These are phyloP conservation scores for Lasiodiplodia citricola DNA, from an alignment of 2,329 filamentous ascomycete genomes.

Conservation along the genomic window DNA sequence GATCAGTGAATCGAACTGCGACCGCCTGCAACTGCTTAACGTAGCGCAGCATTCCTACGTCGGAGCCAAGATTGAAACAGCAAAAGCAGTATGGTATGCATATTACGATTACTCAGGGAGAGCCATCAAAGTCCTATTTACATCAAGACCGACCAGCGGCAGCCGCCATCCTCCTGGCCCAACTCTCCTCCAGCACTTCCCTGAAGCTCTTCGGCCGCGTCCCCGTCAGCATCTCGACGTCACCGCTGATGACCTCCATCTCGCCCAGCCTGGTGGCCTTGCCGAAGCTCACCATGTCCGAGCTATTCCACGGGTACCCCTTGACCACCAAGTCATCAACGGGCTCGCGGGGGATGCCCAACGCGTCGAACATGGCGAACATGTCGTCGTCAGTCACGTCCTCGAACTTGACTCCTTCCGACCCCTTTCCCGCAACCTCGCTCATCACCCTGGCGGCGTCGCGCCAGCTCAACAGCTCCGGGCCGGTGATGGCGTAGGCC, in stretches of 20 bases:
- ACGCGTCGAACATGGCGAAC: background rate
- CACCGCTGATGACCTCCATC: conserved; percentile 11
- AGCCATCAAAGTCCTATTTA: conserved; percentile 69
- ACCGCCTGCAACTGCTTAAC: background rate
- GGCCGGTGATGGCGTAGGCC: conserved; percentile 17
- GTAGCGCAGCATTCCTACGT: background rate
- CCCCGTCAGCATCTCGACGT: conserved; percentile 19
- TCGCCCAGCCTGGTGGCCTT: conserved; percentile 20
- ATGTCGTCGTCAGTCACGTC: background rate
- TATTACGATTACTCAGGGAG: background rate
- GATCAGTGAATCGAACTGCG: background rate
- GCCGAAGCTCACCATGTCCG: conserved; percentile 17
- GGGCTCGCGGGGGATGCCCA: conserved; percentile 8
- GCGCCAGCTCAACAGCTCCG: conserved; percentile 18
- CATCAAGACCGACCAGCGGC: conserved; percentile 63
- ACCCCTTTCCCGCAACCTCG: conserved; percentile 1
- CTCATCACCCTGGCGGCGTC: conserved; percentile 5
- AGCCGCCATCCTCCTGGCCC: conserved; percentile 50
- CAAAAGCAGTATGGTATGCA: background rate
- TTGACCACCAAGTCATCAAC: background rate
- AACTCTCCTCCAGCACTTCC: conserved; percentile 15
- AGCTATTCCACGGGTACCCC: background rate
- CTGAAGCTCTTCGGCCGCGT: conserved; percentile 3
- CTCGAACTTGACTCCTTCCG: background rate
- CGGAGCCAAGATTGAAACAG: background rate